Percentiles rank a stretch among this genome's conserved stretches.
These are phyloP conservation scores for Linnemannia exigua DNA, from an alignment of 192 early-diverging fungal genomes.

Conservation along the genomic window DNA sequence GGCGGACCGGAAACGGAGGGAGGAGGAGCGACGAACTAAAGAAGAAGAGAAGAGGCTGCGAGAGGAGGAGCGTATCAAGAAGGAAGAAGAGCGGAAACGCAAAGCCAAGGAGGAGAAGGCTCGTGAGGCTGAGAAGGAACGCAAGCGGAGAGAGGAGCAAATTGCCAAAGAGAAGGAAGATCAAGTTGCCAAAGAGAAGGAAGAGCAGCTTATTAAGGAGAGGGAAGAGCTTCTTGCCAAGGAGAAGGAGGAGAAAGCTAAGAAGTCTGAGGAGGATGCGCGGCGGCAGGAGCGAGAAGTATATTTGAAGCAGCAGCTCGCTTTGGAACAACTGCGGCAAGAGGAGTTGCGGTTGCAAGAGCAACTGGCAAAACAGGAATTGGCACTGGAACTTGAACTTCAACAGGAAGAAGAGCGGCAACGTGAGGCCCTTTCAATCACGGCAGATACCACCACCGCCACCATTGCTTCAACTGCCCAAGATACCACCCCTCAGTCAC, in stretches of 20 bases:
- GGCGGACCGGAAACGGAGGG: conserved; percentile 72
- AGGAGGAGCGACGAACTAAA: conserved; percentile 72
- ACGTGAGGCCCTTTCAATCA: background rate
- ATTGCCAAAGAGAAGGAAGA: conserved; percentile 49
- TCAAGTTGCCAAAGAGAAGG: conserved; percentile 33
- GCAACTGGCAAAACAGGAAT: conserved; percentile 39
- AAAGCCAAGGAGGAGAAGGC: conserved; percentile 68
- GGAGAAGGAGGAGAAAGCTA: conserved; percentile 21
- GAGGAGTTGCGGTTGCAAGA: conserved; percentile 46
- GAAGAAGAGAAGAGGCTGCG: conserved; percentile 67
- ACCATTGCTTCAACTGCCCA: background rate
- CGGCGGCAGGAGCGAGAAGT: conserved; percentile 36
- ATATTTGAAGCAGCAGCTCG: conserved; percentile 41
- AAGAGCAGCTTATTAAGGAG: conserved; percentile 14
- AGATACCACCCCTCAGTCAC: background rate
- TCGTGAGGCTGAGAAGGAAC: conserved; percentile 64
- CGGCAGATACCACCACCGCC: background rate
- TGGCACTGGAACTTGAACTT: conserved; percentile 2
- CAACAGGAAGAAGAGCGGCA: conserved; percentile 20
- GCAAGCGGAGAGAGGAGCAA: conserved; percentile 59
- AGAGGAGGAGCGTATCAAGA: conserved; percentile 64
- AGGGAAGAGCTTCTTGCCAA: conserved; percentile 14
- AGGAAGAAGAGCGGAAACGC: conserved; percentile 66
- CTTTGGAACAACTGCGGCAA: conserved; percentile 38
- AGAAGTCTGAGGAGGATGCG: conserved; percentile 24